These are phyloP conservation scores for Monilinia laxa DNA, from an alignment of 2,329 filamentous ascomycete genomes.

Conservation along the genomic window DNA sequence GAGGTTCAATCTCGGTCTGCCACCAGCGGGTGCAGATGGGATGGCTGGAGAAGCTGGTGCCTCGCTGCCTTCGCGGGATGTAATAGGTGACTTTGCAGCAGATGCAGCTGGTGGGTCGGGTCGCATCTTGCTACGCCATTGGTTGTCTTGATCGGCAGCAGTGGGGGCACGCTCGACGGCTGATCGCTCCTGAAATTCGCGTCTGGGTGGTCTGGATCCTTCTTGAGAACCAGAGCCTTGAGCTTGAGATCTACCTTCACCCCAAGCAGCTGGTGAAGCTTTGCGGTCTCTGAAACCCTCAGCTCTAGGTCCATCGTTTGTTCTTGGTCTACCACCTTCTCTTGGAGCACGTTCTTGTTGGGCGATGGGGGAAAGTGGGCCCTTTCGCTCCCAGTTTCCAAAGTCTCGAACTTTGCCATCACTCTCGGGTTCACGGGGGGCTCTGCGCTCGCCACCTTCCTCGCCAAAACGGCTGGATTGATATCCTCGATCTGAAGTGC, in stretches of 20 bases:
- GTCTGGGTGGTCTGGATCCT: conserved; percentile 75
- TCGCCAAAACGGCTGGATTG: conserved; percentile 24
- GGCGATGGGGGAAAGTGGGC: conserved; percentile 74
- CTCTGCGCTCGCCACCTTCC: conserved; percentile 69
- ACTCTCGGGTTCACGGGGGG: conserved; percentile 62
- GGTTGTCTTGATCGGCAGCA: conserved; percentile 86
- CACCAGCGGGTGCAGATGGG: conserved; percentile 52
- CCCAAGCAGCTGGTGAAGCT: conserved; percentile 74
- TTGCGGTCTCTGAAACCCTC: conserved; percentile 61
- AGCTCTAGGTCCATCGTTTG: conserved; percentile 59
- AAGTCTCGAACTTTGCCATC: conserved; percentile 80
- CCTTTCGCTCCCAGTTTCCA: conserved; percentile 91
- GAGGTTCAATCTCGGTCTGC: conserved; percentile 81
- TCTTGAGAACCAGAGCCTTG: conserved; percentile 55
- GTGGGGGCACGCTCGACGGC: conserved; percentile 70
- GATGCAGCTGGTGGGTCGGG: conserved; percentile 58
- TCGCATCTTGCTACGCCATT: conserved; percentile 90
- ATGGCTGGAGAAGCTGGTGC: conserved; percentile 71
- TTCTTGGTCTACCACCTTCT: conserved; percentile 58
- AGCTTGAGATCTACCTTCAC: conserved; percentile 56
- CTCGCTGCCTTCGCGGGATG: conserved; percentile 71
- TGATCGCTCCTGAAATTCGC: conserved; percentile 71
- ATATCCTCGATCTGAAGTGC: conserved; percentile 53
- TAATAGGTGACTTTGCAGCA: conserved; percentile 57
- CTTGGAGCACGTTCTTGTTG: conserved; percentile 55